Conservation (phyloP, 2,329 filamentous ascomycete species). For the Cladosporium halotolerans region DNA sequence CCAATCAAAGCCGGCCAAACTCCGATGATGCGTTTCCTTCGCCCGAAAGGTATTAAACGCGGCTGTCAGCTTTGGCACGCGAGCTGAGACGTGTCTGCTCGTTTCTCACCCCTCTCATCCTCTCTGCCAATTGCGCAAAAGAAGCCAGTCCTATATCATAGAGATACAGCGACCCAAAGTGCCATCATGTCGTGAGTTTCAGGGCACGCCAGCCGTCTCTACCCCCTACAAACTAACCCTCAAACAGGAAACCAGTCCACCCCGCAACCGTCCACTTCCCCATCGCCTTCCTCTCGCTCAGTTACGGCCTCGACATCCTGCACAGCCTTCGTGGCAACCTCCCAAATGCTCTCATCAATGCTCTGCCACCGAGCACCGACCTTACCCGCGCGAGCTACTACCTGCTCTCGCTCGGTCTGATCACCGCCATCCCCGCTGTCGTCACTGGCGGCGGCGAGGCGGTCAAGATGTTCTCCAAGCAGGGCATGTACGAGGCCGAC, state of each 20-base stretch:
- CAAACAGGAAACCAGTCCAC: slow-evolving; percentile 35
- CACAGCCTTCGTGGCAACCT: slow-evolving; percentile 31
- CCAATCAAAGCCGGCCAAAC: slow-evolving; percentile 5
- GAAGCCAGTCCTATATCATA: not conserved
- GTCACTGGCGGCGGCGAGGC: slow-evolving; percentile 33
- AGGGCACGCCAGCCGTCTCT: not conserved
- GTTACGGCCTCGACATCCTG: slow-evolving; percentile 38
- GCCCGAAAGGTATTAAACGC: slow-evolving; percentile 7
- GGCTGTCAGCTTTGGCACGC: slow-evolving; percentile 2
- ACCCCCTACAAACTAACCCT: not conserved
- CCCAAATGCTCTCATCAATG: slow-evolving; percentile 25
- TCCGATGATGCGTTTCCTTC: slow-evolving; percentile 7
- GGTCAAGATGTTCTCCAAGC: slow-evolving; percentile 36
- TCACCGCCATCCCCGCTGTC: slow-evolving; percentile 30
- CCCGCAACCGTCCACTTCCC: slow-evolving; percentile 44
- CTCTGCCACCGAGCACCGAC: slow-evolving; percentile 29
- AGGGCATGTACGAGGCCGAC: slow-evolving; percentile 35
- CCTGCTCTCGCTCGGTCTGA: slow-evolving; percentile 36
- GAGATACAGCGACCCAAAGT: not conserved
- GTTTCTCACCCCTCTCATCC: not conserved
- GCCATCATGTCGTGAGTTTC: slow-evolving; percentile 8
- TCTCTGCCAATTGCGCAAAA: not conserved
- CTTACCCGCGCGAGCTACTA: slow-evolving; percentile 40
- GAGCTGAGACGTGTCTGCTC: slow-evolving; percentile 6
- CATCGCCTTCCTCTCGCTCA: slow-evolving; percentile 39